phyloP scores from a whole-genome alignment of 2,329 filamentous ascomycete species.

The Fusarium sp. region DNA sequence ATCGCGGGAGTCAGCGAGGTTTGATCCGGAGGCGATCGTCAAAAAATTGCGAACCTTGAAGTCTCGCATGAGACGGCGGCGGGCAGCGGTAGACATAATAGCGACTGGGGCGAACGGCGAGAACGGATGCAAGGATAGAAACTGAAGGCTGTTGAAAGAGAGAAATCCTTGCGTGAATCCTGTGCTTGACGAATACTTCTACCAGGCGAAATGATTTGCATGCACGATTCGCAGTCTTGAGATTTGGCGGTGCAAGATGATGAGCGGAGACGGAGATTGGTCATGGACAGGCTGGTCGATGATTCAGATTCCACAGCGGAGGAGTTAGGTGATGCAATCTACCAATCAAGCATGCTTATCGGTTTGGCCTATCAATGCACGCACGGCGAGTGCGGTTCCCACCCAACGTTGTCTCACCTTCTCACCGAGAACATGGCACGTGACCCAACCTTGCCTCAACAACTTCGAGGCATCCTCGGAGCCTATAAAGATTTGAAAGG shows the following conservation, averaged over 20 bases:
- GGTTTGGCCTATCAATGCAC: constrained; percentile 17
- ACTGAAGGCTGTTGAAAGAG: background rate
- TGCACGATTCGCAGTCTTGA: constrained; percentile 16
- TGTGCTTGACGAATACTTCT: background rate
- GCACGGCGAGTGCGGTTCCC: background rate
- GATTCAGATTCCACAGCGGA: constrained; percentile 26
- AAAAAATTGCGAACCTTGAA: constrained; percentile 80
- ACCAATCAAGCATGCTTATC: constrained; percentile 36
- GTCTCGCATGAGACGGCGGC: constrained; percentile 97
- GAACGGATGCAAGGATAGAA: background rate
- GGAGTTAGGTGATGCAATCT: constrained; percentile 18
- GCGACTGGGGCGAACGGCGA: constrained; percentile 11
- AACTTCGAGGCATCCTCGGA: background rate
- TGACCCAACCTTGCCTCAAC: background rate
- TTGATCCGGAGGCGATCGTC: background rate
- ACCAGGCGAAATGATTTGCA: background rate
- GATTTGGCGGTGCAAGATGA: constrained; percentile 26
- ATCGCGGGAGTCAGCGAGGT: constrained; percentile 26
- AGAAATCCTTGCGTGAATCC: background rate
- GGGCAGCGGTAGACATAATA: constrained; percentile 85
- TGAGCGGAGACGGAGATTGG: constrained; percentile 40
- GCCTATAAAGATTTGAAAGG: background rate
- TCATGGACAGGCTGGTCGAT: constrained; percentile 36
- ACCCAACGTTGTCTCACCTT: background rate
- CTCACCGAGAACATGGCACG: background rate